Conservation (phyloP, 352 stramenopile species). For the Globisporangium apiculatum region DNA sequence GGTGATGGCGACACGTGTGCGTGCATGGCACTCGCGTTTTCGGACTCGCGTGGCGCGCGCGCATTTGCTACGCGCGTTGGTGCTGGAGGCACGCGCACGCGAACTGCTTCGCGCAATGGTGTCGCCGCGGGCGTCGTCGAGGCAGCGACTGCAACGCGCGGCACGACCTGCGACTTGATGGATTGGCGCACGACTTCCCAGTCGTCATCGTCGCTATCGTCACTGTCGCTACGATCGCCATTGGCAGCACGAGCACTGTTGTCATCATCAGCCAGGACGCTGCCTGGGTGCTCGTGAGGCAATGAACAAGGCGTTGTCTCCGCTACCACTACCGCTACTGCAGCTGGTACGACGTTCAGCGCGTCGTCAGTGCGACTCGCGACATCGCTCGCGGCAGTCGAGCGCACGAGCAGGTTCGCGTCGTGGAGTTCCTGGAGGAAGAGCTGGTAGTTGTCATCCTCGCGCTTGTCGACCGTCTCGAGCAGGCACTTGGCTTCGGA, state of each 20-base stretch:
- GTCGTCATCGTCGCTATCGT: constrained; percentile 15
- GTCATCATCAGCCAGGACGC: neutral
- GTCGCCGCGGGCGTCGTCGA: neutral
- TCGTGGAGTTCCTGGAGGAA: constrained; percentile 55
- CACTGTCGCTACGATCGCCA: neutral
- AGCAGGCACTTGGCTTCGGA: constrained; percentile 50
- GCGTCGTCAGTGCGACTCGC: too few relatives aligned
- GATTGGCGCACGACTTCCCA: constrained; percentile 32
- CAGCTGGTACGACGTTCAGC: too few relatives aligned
- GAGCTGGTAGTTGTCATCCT: constrained; percentile 71
- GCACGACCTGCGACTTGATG: constrained; percentile 16
- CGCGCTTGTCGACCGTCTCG: constrained; percentile 23
- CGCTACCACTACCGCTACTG: too few relatives aligned
- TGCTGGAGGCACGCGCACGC: neutral
- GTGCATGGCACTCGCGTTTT: too few relatives aligned
- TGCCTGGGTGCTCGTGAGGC: neutral
- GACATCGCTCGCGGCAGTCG: constrained; percentile 2
- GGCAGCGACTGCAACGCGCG: neutral
- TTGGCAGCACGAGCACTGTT: neutral
- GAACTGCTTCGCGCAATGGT: too few relatives aligned
- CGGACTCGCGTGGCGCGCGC: neutral
- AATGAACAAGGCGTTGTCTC: too few relatives aligned
- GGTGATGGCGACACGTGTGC: neutral
- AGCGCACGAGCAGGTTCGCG: constrained; percentile 31
- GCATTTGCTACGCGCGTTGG: neutral